Evolutionary conservation across 2,329 filamentous ascomycete species (phyloP), one percentile per base, ranked within the genome.

Genomic region (Calonectria pauciramosa): DNA sequence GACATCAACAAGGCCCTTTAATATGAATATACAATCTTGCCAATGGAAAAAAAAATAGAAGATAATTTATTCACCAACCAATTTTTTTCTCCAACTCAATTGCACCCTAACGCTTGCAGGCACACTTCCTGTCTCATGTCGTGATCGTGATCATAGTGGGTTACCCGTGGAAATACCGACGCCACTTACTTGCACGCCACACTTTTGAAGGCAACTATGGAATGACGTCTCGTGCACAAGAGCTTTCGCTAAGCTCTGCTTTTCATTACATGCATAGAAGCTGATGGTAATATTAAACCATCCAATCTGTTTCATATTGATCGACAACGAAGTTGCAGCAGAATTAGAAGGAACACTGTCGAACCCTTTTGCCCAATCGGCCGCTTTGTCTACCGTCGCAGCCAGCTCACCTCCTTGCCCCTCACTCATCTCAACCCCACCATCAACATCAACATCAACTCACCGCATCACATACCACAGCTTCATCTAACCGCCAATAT

Each of bases 401-500:
- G 77, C 78, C 72, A 68, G 60, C 41, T 73, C 65, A 69, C 60
- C 73, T 73, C 56, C 41, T 34, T 75, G 76, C 73, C 76, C 77
- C 76, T 79, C 78, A 75, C 68, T 36, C 64, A 73, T 32, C 66
- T 65, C 71, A 76, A 77, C 75, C 75, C 74, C 77, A 78, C 78
- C 74, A 81, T 70, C 76, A 77, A 71, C 75, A 74, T 71, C 76
- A 77, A 71, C 75, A 74, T 68, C 68, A 68, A 66, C 68, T 30
- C 70, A 71, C 68, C 68, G 59, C 51, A 70, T 63, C 41, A 76
- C 70, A 66, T 38, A 32, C 59, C 65, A 56, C 47, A 68, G 36
- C 30, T 23, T 65, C 74, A 70, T 75, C 72, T 72, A 77, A 77
- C 81, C 84, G 86, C 80, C 76, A 92, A 91, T 86, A 89, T 90